Evolutionary conservation across 805 yeast species (phyloP), one percentile per base, ranked within the genome.

Genomic region (Candida lessepsii): DNA sequence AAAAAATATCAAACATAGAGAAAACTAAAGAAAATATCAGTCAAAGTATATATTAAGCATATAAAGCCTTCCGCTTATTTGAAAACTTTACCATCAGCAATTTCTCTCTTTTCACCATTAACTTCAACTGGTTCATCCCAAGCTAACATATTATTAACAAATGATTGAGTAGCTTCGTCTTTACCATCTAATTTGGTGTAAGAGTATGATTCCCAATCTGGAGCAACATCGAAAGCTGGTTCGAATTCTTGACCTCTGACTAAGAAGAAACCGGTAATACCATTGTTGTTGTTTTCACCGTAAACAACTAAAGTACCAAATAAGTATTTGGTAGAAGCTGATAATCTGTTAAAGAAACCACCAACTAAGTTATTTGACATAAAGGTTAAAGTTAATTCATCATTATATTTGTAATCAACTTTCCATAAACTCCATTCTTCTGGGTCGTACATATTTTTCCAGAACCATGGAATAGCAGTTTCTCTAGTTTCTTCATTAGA

Each of bases 271-370:
- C 96, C 97, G 56, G 86, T 74, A 65, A 91, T 90, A 76, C 97
- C 98, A 74, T 91, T 91, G 83, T 83, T 76, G 85, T 89, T 91
- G 89, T 89, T 88, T 77, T 86, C 97, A 72, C 99, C 99, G 75
- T 86, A 91, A 55, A 93, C 98, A 58, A 90, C 96, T 71, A 84
- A 67, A 61, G 81, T 75, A 63, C 98, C 99, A 66, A 91, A 91
- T 79, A 93, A 67, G 81, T 81, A 91, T 75, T 91, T 91, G 74
- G 86, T 76, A 50, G 98, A 91, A 52, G 81, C 98, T 46, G 81
- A 64, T 61, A 91, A 80, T 77, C 99, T 86, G 86, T 81, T 82
- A 83, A 91, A 86, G 85, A 91, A 91, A 63, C 98, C 98, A 65
- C 97, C 98, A 62, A 93, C 76, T 70, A 88, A 80, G 82, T 91